Evolutionary conservation across 768 basidiomycete species (phyloP).

Genomic region (Boletus speciosus): DNA sequence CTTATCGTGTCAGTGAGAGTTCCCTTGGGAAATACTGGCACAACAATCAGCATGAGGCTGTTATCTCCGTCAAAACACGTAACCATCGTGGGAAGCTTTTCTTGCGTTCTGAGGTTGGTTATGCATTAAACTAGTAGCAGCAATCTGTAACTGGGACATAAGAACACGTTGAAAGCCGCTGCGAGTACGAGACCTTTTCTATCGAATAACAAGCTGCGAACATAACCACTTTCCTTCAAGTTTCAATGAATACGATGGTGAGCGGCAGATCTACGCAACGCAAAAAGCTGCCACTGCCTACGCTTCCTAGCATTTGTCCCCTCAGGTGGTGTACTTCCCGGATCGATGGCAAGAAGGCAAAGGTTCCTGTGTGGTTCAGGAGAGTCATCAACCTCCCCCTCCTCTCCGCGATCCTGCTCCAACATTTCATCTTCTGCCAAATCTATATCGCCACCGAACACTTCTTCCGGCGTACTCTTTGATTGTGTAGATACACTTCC

Average conservation of each 20-base stretch:
- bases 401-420: slow-evolving; percentile 75
- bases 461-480: slow-evolving; percentile 60
- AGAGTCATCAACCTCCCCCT: slow-evolving; percentile 76
- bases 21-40: neutral
- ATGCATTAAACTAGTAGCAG: neutral
- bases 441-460: slow-evolving; percentile 66
- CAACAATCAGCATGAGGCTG: neutral
- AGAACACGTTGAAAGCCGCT: neutral
- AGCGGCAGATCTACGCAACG: slow-evolving; percentile 35
- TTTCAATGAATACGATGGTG: slow-evolving; percentile 22
- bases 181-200: neutral
- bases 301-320: slow-evolving; percentile 39
- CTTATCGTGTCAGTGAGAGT: neutral
- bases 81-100: neutral
- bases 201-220: neutral
- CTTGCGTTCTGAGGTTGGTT: neutral
- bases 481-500: slow-evolving; percentile 30
- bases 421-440: slow-evolving; percentile 73
- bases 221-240: neutral
- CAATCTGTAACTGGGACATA: neutral
- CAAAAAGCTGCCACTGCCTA: slow-evolving; percentile 46
- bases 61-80: neutral
- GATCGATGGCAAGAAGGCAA: slow-evolving; percentile 48
- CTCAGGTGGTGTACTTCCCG: slow-evolving; percentile 34
- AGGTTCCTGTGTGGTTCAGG: slow-evolving; percentile 53